Percentiles rank a stretch among this genome's conserved stretches.
phyloP scores from a whole-genome alignment of 2,329 filamentous ascomycete species.

The Claviceps paspali region DNA sequence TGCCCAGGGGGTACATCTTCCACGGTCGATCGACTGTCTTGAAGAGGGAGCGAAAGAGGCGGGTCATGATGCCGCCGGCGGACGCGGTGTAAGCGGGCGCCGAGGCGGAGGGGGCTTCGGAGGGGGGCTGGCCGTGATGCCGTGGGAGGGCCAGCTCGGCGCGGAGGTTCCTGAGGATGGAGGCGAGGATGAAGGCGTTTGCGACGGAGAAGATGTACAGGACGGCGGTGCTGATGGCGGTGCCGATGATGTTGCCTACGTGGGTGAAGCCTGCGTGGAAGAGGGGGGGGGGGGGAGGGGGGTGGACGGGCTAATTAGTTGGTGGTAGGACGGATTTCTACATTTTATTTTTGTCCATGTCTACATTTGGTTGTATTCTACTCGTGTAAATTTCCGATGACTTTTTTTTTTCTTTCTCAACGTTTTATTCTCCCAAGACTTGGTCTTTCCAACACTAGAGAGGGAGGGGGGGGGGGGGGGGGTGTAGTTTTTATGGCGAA shows the following conservation, averaged over 20 bases:
- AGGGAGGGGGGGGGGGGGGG: no score
- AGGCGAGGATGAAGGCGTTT: constrained; percentile 75
- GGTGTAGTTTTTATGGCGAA: no score
- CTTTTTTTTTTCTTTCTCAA: no score
- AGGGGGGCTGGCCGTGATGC: neutral
- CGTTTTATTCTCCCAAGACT: no score
- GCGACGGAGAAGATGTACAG: constrained; percentile 68
- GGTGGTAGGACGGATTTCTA: no score
- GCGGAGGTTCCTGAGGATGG: constrained; percentile 54
- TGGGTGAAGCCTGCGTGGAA: constrained; percentile 41
- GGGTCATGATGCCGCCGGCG: constrained; percentile 60
- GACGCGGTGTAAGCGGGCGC: constrained; percentile 57
- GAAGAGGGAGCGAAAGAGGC: constrained; percentile 61
- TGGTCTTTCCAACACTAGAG: no score
- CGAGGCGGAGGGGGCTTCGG: neutral
- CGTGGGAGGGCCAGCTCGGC: constrained; percentile 32
- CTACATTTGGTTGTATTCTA: no score
- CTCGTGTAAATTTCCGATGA: no score
- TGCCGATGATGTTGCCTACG: constrained; percentile 80
- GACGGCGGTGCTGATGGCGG: constrained; percentile 70
- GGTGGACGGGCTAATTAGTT: no score
- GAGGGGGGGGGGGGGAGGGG: no score
- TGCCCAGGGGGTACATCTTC: constrained; percentile 91
- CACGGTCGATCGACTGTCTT: constrained; percentile 59
- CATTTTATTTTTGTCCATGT: no score